These are phyloP conservation scores for Alternaria panax DNA, from an alignment of 2,329 filamentous ascomycete species.

Conservation along the genomic window DNA sequence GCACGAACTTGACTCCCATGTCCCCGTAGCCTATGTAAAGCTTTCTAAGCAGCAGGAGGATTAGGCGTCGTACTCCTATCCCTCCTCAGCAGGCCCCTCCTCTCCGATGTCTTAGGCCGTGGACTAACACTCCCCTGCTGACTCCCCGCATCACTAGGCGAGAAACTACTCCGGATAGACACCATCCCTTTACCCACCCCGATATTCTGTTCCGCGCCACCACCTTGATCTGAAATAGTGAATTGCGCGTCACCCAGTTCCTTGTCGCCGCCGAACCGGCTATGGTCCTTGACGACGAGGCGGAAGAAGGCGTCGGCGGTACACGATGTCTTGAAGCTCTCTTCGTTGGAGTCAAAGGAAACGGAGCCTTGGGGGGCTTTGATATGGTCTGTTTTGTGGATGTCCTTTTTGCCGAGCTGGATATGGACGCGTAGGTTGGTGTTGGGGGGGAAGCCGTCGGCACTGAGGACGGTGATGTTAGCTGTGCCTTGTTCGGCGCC, in stretches of 20 bases:
- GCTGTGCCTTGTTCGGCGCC: constrained; percentile 74
- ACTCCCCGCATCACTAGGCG: constrained; percentile 53
- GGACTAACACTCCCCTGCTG: constrained; percentile 45
- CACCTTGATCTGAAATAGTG: constrained; percentile 83
- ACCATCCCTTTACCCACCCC: constrained; percentile 76
- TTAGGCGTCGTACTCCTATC: constrained; percentile 12
- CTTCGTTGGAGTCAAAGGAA: constrained; percentile 61
- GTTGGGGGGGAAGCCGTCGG: constrained; percentile 76
- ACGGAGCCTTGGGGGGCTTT: constrained; percentile 69
- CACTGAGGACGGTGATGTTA: constrained; percentile 79
- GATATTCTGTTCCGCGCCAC: constrained; percentile 74
- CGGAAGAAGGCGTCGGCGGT: constrained; percentile 86
- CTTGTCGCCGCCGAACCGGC: constrained; percentile 83
- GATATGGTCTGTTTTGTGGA: constrained; percentile 92
- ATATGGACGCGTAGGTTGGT: constrained; percentile 81
- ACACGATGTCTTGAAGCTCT: constrained; percentile 80
- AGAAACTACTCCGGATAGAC: constrained; percentile 76
- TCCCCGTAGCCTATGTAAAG: not conserved
- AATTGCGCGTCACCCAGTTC: constrained; percentile 86
- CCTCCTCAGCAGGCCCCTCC: constrained; percentile 58
- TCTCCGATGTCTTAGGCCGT: constrained; percentile 18
- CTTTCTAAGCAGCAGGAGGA: not conserved
- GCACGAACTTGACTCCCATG: not conserved
- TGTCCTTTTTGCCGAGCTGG: constrained; percentile 72
- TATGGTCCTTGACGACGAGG: constrained; percentile 83